Percentiles rank a stretch among this genome's conserved stretches.
Evolutionary conservation across 495 filamentous ascomycete genomes (phyloP).

Genomic region (Patellaria atrata): DNA sequence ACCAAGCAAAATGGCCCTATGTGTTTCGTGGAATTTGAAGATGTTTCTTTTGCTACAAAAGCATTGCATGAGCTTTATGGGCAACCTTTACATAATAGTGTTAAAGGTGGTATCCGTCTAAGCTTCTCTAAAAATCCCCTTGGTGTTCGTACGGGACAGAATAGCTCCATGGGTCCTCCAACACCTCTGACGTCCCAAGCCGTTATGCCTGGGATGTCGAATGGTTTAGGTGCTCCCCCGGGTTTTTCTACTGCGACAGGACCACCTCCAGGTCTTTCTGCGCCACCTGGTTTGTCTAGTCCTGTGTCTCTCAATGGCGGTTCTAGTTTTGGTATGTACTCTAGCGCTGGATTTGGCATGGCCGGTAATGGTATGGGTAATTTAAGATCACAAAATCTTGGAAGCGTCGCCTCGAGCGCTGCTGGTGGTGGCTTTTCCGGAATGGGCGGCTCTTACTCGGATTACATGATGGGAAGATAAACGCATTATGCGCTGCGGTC

Average conservation of each 20-base stretch:
- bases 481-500: not conserved
- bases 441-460: constrained; percentile 13
- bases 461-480: constrained; percentile 20
- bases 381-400: constrained; percentile 12
- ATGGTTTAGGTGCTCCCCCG: constrained; percentile 11
- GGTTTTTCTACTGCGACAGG: constrained; percentile 21
- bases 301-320: constrained; percentile 11
- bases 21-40: constrained; percentile 99
- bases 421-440: constrained; percentile 11
- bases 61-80: constrained; percentile 87
- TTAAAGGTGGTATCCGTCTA: constrained; percentile 93
- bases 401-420: constrained; percentile 11
- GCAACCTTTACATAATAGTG: constrained; percentile 73
- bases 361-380: constrained; percentile 12
- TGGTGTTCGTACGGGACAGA: constrained; percentile 71
- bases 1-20: constrained; percentile 97
- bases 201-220: constrained; percentile 27
- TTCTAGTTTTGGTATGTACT: constrained; percentile 13
- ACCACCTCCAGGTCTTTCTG: constrained; percentile 20
- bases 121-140: constrained; percentile 98
- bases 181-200: constrained; percentile 37
- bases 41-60: constrained; percentile 85
- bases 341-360: constrained; percentile 14
- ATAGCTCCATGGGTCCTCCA: constrained; percentile 37
- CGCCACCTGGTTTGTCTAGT: constrained; percentile 16